These are phyloP conservation scores for Crithidia fasciculata DNA, from an alignment of 208 protist genomes.

Conservation along the genomic window DNA sequence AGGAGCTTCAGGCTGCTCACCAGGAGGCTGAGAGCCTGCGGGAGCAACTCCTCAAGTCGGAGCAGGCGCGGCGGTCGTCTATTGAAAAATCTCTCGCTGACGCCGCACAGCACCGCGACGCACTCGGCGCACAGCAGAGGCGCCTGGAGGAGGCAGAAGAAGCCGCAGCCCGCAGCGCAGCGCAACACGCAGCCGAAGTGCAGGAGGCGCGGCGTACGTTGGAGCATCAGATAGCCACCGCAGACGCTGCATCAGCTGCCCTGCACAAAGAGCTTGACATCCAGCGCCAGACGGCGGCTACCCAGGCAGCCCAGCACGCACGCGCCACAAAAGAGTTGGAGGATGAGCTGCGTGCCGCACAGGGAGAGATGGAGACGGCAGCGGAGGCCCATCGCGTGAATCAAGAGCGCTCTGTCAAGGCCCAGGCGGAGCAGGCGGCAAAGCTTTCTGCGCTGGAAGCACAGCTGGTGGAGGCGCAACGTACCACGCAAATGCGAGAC, in stretches of 20 bases:
- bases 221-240: not conserved
- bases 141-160: not conserved
- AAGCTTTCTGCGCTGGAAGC: not conserved
- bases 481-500: not conserved
- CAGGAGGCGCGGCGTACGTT: not conserved
- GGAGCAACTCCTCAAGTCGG: not conserved
- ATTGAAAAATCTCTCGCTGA: not conserved
- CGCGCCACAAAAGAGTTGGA: not conserved
- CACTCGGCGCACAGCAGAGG: slow-evolving; percentile 2
- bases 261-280: slow-evolving; percentile 12
- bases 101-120: slow-evolving; percentile 6
- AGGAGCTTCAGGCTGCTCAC: not conserved
- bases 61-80: not conserved
- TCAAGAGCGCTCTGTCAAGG: not conserved
- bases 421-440: not conserved
- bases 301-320: not conserved
- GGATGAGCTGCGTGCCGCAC: not conserved
- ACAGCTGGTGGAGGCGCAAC: not conserved
- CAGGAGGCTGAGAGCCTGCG: not conserved
- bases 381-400: not conserved
- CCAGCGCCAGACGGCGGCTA: slow-evolving; percentile 2
- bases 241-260: not conserved
- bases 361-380: not conserved
- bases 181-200: not conserved
- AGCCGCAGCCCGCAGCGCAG: not conserved